Conservation (phyloP, 805 yeast genomes). For the Ogataea neopini region DNA sequence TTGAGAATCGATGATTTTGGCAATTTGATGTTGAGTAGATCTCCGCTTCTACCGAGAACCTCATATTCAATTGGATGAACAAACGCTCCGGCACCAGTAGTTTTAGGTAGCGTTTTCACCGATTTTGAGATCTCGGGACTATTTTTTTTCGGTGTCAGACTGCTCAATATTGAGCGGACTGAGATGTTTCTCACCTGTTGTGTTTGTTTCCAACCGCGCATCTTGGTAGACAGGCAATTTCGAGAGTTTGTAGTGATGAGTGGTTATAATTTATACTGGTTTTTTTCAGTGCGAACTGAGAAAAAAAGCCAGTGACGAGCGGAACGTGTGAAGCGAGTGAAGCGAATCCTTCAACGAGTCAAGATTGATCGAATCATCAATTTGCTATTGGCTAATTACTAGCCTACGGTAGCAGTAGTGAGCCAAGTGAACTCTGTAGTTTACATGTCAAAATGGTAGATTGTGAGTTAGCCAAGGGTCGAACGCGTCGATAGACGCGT, state of each 20-base stretch:
- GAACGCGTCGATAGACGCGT: neutral
- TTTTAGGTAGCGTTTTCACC: slow-evolving; percentile 33
- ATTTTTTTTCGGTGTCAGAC: slow-evolving; percentile 8
- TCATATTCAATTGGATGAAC: slow-evolving; percentile 44
- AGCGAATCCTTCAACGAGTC: neutral
- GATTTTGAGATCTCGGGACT: slow-evolving; percentile 21
- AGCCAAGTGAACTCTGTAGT: too few species aligned
- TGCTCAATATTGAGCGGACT: slow-evolving; percentile 20
- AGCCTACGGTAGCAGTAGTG: too few species aligned
- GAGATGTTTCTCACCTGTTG: slow-evolving; percentile 17
- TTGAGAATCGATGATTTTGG: slow-evolving; percentile 44
- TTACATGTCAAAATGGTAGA: too few species aligned
- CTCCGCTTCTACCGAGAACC: slow-evolving; percentile 41
- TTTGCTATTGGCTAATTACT: too few species aligned
- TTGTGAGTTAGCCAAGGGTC: neutral
- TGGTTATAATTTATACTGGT: neutral
- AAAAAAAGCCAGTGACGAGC: too few species aligned
- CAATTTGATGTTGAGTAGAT: slow-evolving; percentile 43
- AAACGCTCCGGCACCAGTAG: slow-evolving; percentile 48
- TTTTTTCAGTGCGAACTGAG: too few species aligned
- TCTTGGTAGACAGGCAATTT: neutral
- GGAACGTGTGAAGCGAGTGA: neutral
- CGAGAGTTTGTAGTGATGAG: neutral
- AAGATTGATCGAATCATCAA: neutral
- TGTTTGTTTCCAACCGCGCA: slow-evolving; percentile 3